Evolutionary conservation across 306 rosid genomes (phyloP), one percentile per base, ranked within the genome.

Genomic region (Glycine soja): DNA sequence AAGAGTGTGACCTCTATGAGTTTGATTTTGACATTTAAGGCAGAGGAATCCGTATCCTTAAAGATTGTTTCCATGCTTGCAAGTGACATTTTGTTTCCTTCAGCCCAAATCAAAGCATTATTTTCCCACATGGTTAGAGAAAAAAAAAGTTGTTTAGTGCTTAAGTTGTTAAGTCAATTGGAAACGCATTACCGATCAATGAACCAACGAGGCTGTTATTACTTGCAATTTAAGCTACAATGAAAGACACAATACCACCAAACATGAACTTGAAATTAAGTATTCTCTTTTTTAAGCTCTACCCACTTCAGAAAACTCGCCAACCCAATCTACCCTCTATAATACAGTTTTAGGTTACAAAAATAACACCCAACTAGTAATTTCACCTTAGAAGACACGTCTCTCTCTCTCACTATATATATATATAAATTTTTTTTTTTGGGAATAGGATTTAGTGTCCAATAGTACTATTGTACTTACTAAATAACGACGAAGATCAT

Each of bases 381-480:
- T 8, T 87, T 84, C 86, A 85, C 81, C 86, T 87, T 82, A 76
- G 81, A 82, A 85, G 85, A 71, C 75, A 86, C 51, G 81, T 67
- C 34, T 62, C 19, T 24, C 30, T 24, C 30, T 24, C 30, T 24
- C 30, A 1, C 30, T 24, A 19, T 19, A 24, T 24, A 36, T 12
- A 30, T 11, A 32, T 61, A 61, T 38, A 38, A 59, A 42, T 59
- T 30, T 10, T 12, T 8, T 18, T 40, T 56, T 38, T 3, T 0
- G 3, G 42, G 57, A 74, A 19, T 42, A 12, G 8, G 57, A 58
- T 58, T 58, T 58, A 7, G 10, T 57, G 53, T 59, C 11, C 10
- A 7, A 4, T 8, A 38, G 70, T 63, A 45, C 32, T 57, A 12
- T 15, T 32, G 48, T 70, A 73, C 64, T 61, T 73, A 59, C 54